A percentile compares a stretch with the other conserved stretches of the same genome.
Conservation (phyloP, 1,284 basidiomycete species). For the Pisolithus thermaeus region DNA sequence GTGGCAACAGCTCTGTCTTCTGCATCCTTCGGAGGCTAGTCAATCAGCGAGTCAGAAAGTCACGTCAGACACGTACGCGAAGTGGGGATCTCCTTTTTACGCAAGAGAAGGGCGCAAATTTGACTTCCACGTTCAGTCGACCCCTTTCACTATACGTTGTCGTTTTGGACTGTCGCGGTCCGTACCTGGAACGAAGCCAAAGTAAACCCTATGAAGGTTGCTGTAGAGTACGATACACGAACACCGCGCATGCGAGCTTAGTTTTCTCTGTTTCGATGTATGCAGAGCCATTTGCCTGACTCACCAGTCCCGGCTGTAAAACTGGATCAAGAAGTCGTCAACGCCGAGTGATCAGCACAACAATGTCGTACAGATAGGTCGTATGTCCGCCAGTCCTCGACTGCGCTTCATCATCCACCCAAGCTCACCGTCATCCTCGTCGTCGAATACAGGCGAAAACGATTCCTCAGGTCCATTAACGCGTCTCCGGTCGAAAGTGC, state of each 20-base stretch:
- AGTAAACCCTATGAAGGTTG: conserved; percentile 6
- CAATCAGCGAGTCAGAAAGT: conserved; percentile 11
- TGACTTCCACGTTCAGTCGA: conserved; percentile 90
- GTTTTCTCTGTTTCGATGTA: conserved; percentile 89
- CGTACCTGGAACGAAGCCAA: conserved; percentile 59
- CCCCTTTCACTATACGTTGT: conserved; percentile 81
- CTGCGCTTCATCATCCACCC: conserved; percentile 11
- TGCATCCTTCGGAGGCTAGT: conserved; percentile 63
- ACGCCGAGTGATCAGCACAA: conserved; percentile 1
- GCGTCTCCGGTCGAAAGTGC: conserved; percentile 75
- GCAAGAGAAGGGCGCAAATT: conserved; percentile 93
- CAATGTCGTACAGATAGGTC: conserved; percentile 72
- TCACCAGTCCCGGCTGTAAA: conserved; percentile 84
- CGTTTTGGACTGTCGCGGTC: conserved; percentile 84
- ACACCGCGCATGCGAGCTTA: conserved; percentile 96
- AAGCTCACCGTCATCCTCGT: conserved; percentile 27
- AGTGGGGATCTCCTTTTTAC: conserved; percentile 73
- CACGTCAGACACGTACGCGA: conserved; percentile 53
- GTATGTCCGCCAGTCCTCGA: conserved; percentile 58
- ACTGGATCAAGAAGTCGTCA: conserved; percentile 42
- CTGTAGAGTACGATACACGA: conserved; percentile 23
- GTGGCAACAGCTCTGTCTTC: conserved; percentile 84
- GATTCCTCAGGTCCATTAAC: conserved; percentile 87
- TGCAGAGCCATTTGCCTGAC: conserved; percentile 90
- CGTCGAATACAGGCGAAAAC: conserved; percentile 56